phyloP scores from a whole-genome alignment of 129 eudicot species.

The Chrysanthemum lavandulifolium region DNA sequence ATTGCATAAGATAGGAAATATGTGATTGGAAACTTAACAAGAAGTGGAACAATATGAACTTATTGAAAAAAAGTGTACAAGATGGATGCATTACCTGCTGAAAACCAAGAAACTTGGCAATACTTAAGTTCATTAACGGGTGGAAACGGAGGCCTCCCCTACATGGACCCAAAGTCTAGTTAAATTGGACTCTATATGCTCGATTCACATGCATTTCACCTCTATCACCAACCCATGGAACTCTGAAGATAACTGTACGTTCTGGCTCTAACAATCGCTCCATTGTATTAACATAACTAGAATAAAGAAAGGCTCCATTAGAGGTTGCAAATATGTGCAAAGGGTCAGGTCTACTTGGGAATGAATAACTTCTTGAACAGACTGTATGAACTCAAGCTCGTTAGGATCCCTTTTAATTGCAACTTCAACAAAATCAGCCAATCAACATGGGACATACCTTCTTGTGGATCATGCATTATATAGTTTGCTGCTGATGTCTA shows the following conservation, averaged over 20 bases:
- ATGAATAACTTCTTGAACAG: conserved; percentile 90
- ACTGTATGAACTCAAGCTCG: conserved; percentile 84
- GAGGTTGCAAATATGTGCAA: neutral
- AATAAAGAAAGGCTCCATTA: conserved; percentile 18
- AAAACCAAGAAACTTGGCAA: conserved; percentile 89
- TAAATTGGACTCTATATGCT: conserved; percentile 88
- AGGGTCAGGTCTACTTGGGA: conserved; percentile 6
- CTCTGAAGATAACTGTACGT: conserved; percentile 80
- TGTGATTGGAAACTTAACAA: neutral
- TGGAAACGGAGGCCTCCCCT: conserved; percentile 93
- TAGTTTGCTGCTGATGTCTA: too few species aligned
- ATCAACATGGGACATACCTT: too few species aligned
- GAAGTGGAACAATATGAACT: neutral
- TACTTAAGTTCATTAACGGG: conserved; percentile 84
- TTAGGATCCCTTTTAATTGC: conserved; percentile 97
- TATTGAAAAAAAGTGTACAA: neutral
- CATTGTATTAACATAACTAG: conserved; percentile 88
- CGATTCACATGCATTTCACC: conserved; percentile 96
- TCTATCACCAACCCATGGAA: conserved; percentile 97
- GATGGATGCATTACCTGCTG: conserved; percentile 62
- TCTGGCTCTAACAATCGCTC: conserved; percentile 98
- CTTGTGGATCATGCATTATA: too few species aligned
- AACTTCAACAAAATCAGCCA: conserved; percentile 61
- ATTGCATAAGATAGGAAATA: neutral
- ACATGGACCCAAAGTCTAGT: conserved; percentile 93